A percentile compares a stretch with the other conserved stretches of the same genome.
Conservation (phyloP, 352 stramenopile species). For the Globisporangium sylvaticum region DNA sequence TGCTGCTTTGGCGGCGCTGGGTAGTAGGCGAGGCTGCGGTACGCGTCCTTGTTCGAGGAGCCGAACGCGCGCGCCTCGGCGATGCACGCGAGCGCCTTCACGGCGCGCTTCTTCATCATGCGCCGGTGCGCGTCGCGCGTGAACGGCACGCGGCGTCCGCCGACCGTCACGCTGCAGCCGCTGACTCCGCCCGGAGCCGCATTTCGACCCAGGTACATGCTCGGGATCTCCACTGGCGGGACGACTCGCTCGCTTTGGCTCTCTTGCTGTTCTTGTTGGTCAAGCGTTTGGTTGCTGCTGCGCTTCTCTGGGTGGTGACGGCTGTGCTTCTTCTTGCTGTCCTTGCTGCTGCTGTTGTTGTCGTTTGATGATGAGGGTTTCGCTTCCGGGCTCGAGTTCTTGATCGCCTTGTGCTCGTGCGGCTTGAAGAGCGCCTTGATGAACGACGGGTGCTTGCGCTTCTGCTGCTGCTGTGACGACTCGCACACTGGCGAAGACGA, state of each 20-base stretch:
- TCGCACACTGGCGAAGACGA: not conserved
- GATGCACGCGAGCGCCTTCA: conserved; percentile 19
- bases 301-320: not conserved
- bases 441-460: conserved; percentile 11
- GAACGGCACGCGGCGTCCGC: conserved; percentile 23
- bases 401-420: conserved; percentile 7
- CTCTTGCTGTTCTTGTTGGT: not conserved
- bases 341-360: not conserved
- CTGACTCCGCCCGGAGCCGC: not conserved
- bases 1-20: conserved; percentile 5
- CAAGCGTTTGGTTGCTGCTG: not conserved
- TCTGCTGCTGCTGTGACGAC: not conserved
- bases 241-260: conserved; percentile 15
- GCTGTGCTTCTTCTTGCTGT: not conserved
- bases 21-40: conserved; percentile 7
- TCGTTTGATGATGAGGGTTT: not conserved
- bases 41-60: conserved; percentile 6
- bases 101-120: conserved; percentile 12
- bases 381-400: conserved; percentile 2
- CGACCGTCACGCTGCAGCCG: conserved; percentile 20
- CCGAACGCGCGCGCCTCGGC: not conserved
- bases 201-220: conserved; percentile 18
- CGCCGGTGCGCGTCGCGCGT: conserved; percentile 23
- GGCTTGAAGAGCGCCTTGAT: conserved; percentile 10
- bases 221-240: conserved; percentile 25